Percentiles rank a stretch among this genome's conserved stretches.
Conservation (phyloP, 2,329 filamentous ascomycete genomes). For the Stylonectria norvegica region DNA sequence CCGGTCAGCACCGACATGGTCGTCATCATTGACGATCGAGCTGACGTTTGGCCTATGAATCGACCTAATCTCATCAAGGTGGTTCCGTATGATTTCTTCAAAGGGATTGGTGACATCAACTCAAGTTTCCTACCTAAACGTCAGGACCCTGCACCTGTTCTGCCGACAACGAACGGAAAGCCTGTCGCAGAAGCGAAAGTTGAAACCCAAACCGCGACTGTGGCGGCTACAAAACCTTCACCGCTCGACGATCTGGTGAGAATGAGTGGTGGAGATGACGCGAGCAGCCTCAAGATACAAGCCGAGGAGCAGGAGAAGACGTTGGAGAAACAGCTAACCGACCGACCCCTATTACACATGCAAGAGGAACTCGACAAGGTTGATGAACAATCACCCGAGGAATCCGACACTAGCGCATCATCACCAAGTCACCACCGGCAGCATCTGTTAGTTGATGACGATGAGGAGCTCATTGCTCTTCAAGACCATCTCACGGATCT, state of each 20-base stretch:
- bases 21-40: slow-evolving; percentile 95
- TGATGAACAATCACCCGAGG: slow-evolving; percentile 41
- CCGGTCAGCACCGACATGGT: slow-evolving; percentile 99
- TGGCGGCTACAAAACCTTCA: slow-evolving; percentile 29
- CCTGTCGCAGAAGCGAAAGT: slow-evolving; percentile 9
- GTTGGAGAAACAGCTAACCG: slow-evolving; percentile 82
- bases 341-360: slow-evolving; percentile 84
- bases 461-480: slow-evolving; percentile 74
- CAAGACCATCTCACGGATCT: slow-evolving; percentile 72
- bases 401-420: slow-evolving; percentile 22
- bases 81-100: slow-evolving; percentile 94
- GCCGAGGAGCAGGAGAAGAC: slow-evolving; percentile 81
- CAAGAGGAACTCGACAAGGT: slow-evolving; percentile 88
- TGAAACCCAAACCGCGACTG: slow-evolving; percentile 1
- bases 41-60: slow-evolving; percentile 92
- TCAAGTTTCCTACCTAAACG: slow-evolving; percentile 91
- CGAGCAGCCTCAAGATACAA: slow-evolving; percentile 67
- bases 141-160: slow-evolving; percentile 46
- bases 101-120: slow-evolving; percentile 97
- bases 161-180: slow-evolving; percentile 24
- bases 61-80: slow-evolving; percentile 92
- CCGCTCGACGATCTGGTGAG: slow-evolving; percentile 73
- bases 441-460: slow-evolving; percentile 79
- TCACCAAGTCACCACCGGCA: slow-evolving; percentile 45
- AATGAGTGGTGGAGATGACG: slow-evolving; percentile 70